These are phyloP conservation scores for Dictyophora rubrovolvata DNA, from an alignment of 768 basidiomycete species.

Conservation along the genomic window DNA sequence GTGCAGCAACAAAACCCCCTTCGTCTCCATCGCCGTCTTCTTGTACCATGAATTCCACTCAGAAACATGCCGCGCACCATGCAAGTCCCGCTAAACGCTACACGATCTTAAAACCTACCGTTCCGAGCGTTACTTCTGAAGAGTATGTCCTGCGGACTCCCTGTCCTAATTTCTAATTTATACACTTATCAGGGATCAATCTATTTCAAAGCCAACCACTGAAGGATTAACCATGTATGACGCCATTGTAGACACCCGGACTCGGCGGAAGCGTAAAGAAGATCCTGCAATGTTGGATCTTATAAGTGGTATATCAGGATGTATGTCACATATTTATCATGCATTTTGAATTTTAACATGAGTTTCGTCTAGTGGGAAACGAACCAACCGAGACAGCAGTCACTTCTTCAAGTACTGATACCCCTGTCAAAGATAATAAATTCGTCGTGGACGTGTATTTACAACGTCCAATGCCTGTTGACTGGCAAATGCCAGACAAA, in stretches of 20 bases:
- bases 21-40: no score
- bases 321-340: no score
- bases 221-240: constrained; percentile 61
- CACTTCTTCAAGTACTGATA: no score
- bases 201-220: constrained; percentile 25
- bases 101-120: constrained; percentile 32
- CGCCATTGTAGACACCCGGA: constrained; percentile 40
- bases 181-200: constrained; percentile 47
- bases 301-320: no score
- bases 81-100: constrained; percentile 31
- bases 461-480: constrained; percentile 49
- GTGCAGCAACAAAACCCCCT: neutral
- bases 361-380: no score
- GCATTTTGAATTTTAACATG: no score
- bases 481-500: constrained; percentile 46
- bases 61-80: no score
- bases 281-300: constrained; percentile 44
- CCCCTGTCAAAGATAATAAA: constrained; percentile 30
- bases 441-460: constrained; percentile 85
- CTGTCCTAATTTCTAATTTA: constrained; percentile 24
- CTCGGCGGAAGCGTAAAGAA: constrained; percentile 8
- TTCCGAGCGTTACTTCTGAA: constrained; percentile 18
- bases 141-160: neutral
- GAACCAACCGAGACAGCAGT: no score
- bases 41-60: no score